Percentiles rank a stretch among this genome's conserved stretches.
These are phyloP conservation scores for Fusarium mundagurra DNA, from an alignment of 2,329 filamentous ascomycete species.

Conservation along the genomic window DNA sequence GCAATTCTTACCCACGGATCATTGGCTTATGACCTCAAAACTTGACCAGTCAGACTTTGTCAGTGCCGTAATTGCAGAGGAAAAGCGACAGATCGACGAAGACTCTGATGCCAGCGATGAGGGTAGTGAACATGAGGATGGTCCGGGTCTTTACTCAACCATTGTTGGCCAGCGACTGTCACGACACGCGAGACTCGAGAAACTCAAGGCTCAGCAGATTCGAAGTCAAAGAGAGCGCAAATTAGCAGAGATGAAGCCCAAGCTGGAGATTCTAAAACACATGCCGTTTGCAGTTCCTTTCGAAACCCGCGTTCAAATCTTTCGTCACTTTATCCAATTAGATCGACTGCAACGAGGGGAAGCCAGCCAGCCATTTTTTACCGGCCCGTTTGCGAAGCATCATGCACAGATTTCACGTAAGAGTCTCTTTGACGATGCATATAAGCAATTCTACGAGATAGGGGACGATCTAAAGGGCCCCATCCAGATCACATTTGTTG, in stretches of 20 bases:
- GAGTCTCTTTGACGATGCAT: conserved; percentile 86
- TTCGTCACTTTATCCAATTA: conserved; percentile 87
- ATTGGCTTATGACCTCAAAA: conserved; percentile 92
- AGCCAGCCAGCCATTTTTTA: conserved; percentile 10
- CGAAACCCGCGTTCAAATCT: conserved; percentile 88
- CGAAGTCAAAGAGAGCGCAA: conserved; percentile 75
- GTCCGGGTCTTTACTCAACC: conserved; percentile 45
- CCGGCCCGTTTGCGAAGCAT: conserved; percentile 63
- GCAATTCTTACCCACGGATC: conserved; percentile 80
- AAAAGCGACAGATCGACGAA: conserved; percentile 77
- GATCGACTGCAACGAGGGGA: conserved; percentile 59
- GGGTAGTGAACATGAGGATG: conserved; percentile 46
- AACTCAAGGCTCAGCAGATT: conserved; percentile 70
- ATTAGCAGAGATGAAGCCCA: conserved; percentile 82
- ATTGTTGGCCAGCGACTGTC: conserved; percentile 67
- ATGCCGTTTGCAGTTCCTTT: conserved; percentile 99
- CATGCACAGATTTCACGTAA: conserved; percentile 83
- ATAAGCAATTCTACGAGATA: conserved; percentile 81
- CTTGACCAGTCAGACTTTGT: conserved; percentile 93
- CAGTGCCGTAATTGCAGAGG: conserved; percentile 84
- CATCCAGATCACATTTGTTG: conserved; percentile 96
- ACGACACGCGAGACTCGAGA: conserved; percentile 71
- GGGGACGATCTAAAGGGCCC: conserved; percentile 90
- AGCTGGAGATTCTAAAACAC: conserved; percentile 89
- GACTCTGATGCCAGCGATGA: conserved; percentile 51